Conservation (phyloP, 306 rosid genomes). For the Begonia masoniana region DNA sequence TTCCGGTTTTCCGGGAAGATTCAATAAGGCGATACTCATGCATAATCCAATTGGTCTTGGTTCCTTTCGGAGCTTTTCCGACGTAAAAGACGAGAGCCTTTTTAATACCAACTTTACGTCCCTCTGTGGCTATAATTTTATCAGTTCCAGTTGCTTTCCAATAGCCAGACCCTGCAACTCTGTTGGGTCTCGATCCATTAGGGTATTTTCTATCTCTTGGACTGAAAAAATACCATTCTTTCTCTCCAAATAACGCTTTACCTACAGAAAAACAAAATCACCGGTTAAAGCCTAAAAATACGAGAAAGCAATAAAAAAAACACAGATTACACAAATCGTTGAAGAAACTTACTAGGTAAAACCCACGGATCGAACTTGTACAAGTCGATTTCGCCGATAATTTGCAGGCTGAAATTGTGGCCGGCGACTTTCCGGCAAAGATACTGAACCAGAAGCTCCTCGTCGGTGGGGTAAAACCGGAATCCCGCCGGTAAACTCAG, state of each 20-base stretch:
- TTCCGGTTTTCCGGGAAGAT: constrained; percentile 47
- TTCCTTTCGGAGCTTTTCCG: constrained; percentile 94
- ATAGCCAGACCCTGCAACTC: constrained; percentile 90
- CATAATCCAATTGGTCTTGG: constrained; percentile 96
- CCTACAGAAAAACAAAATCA: constrained; percentile 20
- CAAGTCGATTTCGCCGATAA: constrained; percentile 69
- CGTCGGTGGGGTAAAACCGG: constrained; percentile 79
- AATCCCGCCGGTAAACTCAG: constrained; percentile 93
- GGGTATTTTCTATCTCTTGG: constrained; percentile 89
- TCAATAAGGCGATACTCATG: constrained; percentile 83
- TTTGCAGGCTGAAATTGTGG: constrained; percentile 56
- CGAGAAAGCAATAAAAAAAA: neutral
- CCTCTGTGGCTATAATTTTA: constrained; percentile 64
- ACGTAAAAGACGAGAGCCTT: constrained; percentile 86
- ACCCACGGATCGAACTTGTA: constrained; percentile 94
- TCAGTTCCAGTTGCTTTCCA: constrained; percentile 99
- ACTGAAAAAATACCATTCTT: constrained; percentile 93
- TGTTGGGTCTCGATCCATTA: constrained; percentile 76
- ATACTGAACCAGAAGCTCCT: constrained; percentile 86
- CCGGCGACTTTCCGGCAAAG: constrained; percentile 90
- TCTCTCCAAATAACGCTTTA: constrained; percentile 81
- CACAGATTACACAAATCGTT: neutral
- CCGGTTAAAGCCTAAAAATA: too few species aligned
- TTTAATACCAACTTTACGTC: constrained; percentile 74
- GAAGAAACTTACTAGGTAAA: constrained; percentile 49